Conservation (phyloP, 169 alveolate genomes). For the Plasmodium adleri region DNA sequence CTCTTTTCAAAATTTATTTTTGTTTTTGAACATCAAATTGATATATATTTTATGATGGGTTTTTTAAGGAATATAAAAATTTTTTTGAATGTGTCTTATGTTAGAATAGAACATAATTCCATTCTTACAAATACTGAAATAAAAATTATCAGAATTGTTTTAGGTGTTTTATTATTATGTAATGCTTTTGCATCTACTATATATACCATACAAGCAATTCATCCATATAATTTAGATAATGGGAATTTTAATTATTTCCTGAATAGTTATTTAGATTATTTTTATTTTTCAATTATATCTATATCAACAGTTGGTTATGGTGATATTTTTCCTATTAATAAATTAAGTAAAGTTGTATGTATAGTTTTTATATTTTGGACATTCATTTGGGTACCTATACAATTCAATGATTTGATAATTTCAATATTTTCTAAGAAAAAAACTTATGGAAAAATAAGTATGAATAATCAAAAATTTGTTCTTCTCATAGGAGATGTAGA, state of each 20-base stretch:
- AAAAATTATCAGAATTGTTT: constrained; percentile 56
- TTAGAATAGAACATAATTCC: constrained; percentile 44
- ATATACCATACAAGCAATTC: constrained; percentile 69
- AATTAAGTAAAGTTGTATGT: constrained; percentile 79
- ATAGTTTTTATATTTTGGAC: constrained; percentile 81
- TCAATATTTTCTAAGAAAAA: constrained; percentile 77
- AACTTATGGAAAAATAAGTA: constrained; percentile 82
- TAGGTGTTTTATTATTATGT: constrained; percentile 68
- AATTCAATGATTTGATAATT: constrained; percentile 82
- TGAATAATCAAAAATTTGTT: constrained; percentile 77
- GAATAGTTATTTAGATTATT: constrained; percentile 74
- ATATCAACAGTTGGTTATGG: constrained; percentile 89
- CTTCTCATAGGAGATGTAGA: constrained; percentile 84
- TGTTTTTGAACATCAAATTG: constrained; percentile 45
- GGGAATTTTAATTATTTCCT: constrained; percentile 37
- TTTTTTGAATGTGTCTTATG: constrained; percentile 70
- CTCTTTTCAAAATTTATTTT: constrained; percentile 60
- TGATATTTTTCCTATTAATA: constrained; percentile 82
- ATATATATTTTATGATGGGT: constrained; percentile 63
- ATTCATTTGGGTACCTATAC: constrained; percentile 85
- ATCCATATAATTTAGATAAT: constrained; percentile 52
- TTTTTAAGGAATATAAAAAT: constrained; percentile 54
- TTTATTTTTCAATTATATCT: constrained; percentile 84
- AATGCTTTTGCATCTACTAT: constrained; percentile 71
- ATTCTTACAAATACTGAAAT: constrained; percentile 69